Evolutionary conservation across 768 basidiomycete genomes (phyloP).

Genomic region (Phlebiopsis gigantea): DNA sequence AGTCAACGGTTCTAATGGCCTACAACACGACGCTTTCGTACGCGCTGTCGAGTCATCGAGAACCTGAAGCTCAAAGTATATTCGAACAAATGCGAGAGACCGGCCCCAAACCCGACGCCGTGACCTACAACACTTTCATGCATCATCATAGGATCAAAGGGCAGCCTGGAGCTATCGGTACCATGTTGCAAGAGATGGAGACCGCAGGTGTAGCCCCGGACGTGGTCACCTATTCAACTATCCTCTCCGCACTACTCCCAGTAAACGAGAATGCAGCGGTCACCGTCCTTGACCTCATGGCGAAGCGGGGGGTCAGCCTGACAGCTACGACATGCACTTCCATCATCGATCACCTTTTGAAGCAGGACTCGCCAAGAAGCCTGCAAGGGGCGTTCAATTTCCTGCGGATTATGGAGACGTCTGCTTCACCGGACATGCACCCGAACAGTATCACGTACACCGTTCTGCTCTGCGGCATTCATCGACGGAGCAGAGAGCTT

Average conservation of each 20-base stretch:
- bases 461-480: conserved; percentile 65
- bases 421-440: conserved; percentile 29
- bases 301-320: conserved; percentile 63
- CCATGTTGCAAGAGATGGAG: conserved; percentile 52
- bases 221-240: conserved; percentile 80
- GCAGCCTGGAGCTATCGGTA: conserved; percentile 58
- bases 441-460: conserved; percentile 87
- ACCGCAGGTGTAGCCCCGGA: conserved; percentile 58
- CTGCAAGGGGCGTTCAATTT: conserved; percentile 64
- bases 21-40: conserved; percentile 77
- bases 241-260: conserved; percentile 73
- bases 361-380: conserved; percentile 44
- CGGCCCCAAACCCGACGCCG: conserved; percentile 64
- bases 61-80: conserved; percentile 31
- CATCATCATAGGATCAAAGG: conserved; percentile 56
- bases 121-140: conserved; percentile 80
- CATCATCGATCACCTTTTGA: conserved; percentile 73
- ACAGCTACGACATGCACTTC: conserved; percentile 75
- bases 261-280: conserved; percentile 60
- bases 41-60: conserved; percentile 39
- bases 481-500: conserved; percentile 48
- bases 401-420: conserved; percentile 68
- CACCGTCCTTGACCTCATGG: conserved; percentile 68
- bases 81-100: conserved; percentile 33
- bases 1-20: conserved; percentile 31